phyloP scores from a whole-genome alignment of 495 filamentous ascomycete genomes.

The Amorphotheca resinae region DNA sequence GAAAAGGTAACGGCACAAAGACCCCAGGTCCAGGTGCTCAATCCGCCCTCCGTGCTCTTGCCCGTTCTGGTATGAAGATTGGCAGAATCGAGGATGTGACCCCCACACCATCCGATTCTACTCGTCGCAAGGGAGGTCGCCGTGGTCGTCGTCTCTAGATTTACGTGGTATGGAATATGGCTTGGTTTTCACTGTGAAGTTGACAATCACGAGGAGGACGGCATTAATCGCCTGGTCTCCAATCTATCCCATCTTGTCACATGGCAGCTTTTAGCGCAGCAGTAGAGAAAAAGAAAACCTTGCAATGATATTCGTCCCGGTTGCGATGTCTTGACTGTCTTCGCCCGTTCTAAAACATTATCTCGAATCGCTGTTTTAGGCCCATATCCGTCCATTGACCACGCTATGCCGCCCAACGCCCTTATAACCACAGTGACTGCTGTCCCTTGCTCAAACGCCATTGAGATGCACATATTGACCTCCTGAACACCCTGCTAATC shows the following conservation, averaged over 20 bases:
- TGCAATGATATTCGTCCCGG: no score
- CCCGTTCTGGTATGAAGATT: conserved; percentile 98
- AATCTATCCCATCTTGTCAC: conserved; percentile 28
- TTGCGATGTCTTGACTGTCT: no score
- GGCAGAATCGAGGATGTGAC: conserved; percentile 99
- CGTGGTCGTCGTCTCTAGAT: conserved; percentile 95
- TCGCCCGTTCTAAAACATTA: no score
- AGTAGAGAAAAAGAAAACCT: conserved; percentile 21
- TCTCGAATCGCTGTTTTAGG: no score
- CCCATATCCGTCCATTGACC: not conserved
- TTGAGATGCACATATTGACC: not conserved
- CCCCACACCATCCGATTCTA: conserved; percentile 95
- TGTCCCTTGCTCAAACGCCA: not conserved
- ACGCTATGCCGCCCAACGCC: not conserved
- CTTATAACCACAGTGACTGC: not conserved
- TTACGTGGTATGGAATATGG: conserved; percentile 19
- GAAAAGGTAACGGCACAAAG: conserved; percentile 90
- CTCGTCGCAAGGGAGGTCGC: conserved; percentile 98
- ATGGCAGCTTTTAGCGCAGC: conserved; percentile 39
- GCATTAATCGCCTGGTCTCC: conserved; percentile 53
- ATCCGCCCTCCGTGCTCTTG: conserved; percentile 95
- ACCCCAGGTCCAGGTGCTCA: conserved; percentile 97
- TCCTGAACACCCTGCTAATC: not conserved
- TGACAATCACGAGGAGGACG: conserved; percentile 60
- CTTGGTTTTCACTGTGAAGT: conserved; percentile 41